Evolutionary conservation across 2,329 filamentous ascomycete species (phyloP).

Genomic region (Pseudonectria buxi): DNA sequence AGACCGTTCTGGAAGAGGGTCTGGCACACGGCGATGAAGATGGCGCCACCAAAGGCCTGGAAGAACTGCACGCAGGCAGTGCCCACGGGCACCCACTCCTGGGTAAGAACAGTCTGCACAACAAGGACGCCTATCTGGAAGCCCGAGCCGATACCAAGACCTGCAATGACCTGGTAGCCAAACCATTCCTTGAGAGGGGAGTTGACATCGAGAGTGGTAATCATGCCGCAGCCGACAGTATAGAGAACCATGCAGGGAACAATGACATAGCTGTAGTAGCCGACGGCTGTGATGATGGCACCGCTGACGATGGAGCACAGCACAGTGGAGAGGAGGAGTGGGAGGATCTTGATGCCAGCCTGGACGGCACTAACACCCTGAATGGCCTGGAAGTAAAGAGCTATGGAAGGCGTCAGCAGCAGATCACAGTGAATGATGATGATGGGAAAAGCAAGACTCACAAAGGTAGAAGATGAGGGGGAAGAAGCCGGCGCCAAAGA

Average conservation of each 20-base stretch:
- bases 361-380: slow-evolving; percentile 45
- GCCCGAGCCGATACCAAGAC: slow-evolving; percentile 44
- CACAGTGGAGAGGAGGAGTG: slow-evolving; percentile 45
- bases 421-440: not conserved
- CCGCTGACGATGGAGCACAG: slow-evolving; percentile 40
- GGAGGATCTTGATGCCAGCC: slow-evolving; percentile 49
- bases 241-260: slow-evolving; percentile 35
- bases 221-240: slow-evolving; percentile 45
- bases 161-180: slow-evolving; percentile 50
- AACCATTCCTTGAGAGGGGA: slow-evolving; percentile 47
- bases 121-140: slow-evolving; percentile 43
- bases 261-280: slow-evolving; percentile 36
- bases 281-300: slow-evolving; percentile 34
- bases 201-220: slow-evolving; percentile 44
- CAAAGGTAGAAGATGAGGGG: slow-evolving; percentile 47
- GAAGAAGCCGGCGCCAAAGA: slow-evolving; percentile 47
- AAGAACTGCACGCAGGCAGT: slow-evolving; percentile 53
- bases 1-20: slow-evolving; percentile 62
- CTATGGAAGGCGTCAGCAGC: slow-evolving; percentile 20
- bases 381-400: slow-evolving; percentile 49
- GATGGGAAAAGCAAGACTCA: slow-evolving; percentile 21
- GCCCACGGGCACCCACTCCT: slow-evolving; percentile 42
- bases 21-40: slow-evolving; percentile 59
- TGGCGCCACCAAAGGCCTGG: slow-evolving; percentile 58
- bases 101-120: slow-evolving; percentile 45